Conservation (phyloP, 148 eudicot genomes). For the Linanthus parryae region DNA sequence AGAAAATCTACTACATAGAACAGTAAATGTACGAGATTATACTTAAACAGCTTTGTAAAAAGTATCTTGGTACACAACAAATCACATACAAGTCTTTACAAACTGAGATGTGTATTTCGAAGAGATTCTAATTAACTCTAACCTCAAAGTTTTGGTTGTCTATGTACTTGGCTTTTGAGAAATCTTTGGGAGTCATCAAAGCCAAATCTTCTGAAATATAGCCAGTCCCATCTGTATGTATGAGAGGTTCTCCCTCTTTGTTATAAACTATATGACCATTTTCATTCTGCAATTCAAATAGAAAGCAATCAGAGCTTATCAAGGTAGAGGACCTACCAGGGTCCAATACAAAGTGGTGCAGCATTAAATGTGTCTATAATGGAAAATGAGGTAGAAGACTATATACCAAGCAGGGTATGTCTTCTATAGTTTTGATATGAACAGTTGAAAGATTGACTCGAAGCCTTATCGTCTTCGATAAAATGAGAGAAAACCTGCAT, state of each 20-base stretch:
- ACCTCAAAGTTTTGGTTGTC: constrained; percentile 43
- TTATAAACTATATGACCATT: constrained; percentile 25
- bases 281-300: constrained; percentile 38
- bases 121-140: too few species aligned
- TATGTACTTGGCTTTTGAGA: constrained; percentile 26
- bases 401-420: constrained; percentile 55
- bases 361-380: too few species aligned
- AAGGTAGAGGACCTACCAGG: too few species aligned
- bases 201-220: constrained; percentile 87
- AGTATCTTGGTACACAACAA: too few species aligned
- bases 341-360: too few species aligned
- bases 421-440: constrained; percentile 34
- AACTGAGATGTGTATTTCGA: too few species aligned
- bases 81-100: too few species aligned
- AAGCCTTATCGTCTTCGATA: constrained; percentile 63
- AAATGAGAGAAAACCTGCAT: constrained; percentile 68
- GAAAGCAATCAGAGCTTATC: too few species aligned
- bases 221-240: constrained; percentile 92
- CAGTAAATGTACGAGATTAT: too few species aligned
- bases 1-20: too few species aligned
- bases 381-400: constrained; percentile 1
- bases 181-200: constrained; percentile 48
- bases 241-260: constrained; percentile 39
- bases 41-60: too few species aligned
- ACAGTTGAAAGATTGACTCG: constrained; percentile 41